Percentiles rank a stretch among this genome's conserved stretches.
Conservation (phyloP, 106 monocot genomes). For the Gastrodia elata region DNA sequence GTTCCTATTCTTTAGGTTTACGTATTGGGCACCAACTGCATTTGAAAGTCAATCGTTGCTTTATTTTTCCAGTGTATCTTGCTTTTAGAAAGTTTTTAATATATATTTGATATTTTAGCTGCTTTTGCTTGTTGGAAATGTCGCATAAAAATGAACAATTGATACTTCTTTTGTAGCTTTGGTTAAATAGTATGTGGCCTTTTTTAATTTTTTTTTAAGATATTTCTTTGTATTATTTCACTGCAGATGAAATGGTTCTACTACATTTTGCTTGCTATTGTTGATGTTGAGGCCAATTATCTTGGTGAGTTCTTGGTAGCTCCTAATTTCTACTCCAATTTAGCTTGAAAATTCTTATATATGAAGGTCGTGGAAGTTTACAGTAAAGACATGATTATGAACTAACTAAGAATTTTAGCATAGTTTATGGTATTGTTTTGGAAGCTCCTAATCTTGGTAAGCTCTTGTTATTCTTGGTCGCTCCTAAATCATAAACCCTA, state of each 20-base stretch:
- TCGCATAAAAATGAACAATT: too few relatives aligned
- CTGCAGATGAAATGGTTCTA: conserved; percentile 84
- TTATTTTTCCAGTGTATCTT: neutral
- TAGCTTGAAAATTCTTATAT: too few relatives aligned
- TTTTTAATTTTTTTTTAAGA: neutral
- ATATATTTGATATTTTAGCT: neutral
- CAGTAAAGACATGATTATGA: too few relatives aligned
- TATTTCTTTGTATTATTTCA: conserved; percentile 3
- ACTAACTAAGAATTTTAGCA: too few relatives aligned
- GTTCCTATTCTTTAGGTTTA: neutral
- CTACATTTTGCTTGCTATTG: conserved; percentile 66
- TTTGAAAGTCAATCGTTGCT: neutral
- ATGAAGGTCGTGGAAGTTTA: too few relatives aligned
- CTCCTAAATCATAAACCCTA: too few relatives aligned
- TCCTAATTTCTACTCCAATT: neutral
- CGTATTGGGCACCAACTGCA: neutral
- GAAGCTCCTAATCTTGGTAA: too few relatives aligned
- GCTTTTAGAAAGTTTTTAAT: neutral
- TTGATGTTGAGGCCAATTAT: conserved; percentile 94
- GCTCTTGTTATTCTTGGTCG: too few relatives aligned
- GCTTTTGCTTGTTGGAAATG: too few relatives aligned
- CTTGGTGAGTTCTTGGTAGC: conserved; percentile 48
- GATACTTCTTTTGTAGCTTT: too few relatives aligned
- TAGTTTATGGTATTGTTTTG: too few relatives aligned
- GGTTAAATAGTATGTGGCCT: too few relatives aligned